Base-by-base conservation (phyloP, 2,329 filamentous ascomycete genomes). In the Botrytis porri region DNA sequence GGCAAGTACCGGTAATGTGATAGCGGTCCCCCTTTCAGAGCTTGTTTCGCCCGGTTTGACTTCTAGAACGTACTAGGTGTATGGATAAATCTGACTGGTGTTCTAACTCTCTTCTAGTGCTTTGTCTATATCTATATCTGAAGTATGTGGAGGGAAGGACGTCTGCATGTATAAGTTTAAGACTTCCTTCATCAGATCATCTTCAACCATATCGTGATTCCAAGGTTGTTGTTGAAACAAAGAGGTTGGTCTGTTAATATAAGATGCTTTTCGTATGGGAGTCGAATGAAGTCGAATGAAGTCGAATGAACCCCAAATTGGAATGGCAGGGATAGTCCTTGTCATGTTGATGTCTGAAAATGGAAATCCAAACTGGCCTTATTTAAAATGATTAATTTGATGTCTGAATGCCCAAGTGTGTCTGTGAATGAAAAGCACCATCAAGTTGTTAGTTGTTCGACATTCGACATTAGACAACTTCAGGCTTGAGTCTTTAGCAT, bases 231-330 rank as follows among this genome's bases (percentile, higher is more conserved):
- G 39, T 72, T 41, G 39, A 72, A 67, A 72, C 60, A 60, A 59
- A 67, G 70, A 72, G 70, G 70, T 59, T 72, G 70, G 70, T 60
- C 70, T 67, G 48, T 37, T 67, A 60, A 71, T 66, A 71, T 66
- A 71, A 60, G 37, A 59, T 65, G 59, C 65, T 16, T 66, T 66
- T 71, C 45, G 45, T 43, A 66, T 10, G 37, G 66, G 70, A 67
- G 59, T 8, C 14, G 63, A 57, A n/a, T 57, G 45, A 14, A 29
- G n/a, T n/a, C n/a, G n/a, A n/a, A n/a, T n/a, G 66, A 62, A 67
- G 59, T 8, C 14, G 63, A 57, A n/a, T 57, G 45, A 14, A 29
- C n/a, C 51, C 51, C 16, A 10, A 70, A 60, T 54, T 10, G 51
- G 54, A 35, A 43, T 14, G 37, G 25, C 35, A 67, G 35, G 65